Evolutionary conservation across 352 stramenopile species (phyloP), one percentile per base, ranked within the genome.

Genomic region (Pythium phragmiticola): DNA sequence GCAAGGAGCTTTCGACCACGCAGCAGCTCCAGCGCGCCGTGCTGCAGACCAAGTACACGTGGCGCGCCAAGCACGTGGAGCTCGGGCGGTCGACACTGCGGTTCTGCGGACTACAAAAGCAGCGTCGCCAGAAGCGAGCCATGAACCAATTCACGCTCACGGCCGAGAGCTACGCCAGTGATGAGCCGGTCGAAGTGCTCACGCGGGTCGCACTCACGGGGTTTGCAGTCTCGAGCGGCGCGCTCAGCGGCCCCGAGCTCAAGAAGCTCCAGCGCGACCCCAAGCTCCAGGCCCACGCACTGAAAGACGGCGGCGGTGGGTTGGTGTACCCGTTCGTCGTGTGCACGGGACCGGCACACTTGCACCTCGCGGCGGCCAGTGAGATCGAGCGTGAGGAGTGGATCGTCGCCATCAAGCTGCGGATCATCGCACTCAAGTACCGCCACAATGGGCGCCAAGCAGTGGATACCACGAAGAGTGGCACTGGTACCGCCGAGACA

Each of bases 101-200:
- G 0, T 89, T 84, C 47, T 86, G 76, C 64, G 78, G 52, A 41
- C 30, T 36, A 4, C 21, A 56, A 7, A 14, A 42, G 26, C 65
- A 42, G 5, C 62, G 62, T 39, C 48, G 52, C 36, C 54, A 68
- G 30, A 63, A 68, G 42, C 62, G 54, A 23, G 62, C 62, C 6
- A 89, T 89, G 80, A 87, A 89, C 56, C 80, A 91, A 57, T 91
- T 91, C 37, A 65, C 62, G 17, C 80, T 91, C 48, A 87, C 82
- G 1, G 66, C 66, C 0, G 71, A 73, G 3, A 87, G 71, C 64
- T 81, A 83, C 46, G 75, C 76, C n/a, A 76, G 71, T 17, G 80
- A 88, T 48, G 82, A 90, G 57, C 68, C 59, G 28, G 69, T 80
- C n/a, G 78, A 84, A 21, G 76, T 87, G 43, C 68, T 89, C 45